Base-by-base conservation (phyloP, 495 filamentous ascomycete species). In the Emericellopsis terricola region DNA sequence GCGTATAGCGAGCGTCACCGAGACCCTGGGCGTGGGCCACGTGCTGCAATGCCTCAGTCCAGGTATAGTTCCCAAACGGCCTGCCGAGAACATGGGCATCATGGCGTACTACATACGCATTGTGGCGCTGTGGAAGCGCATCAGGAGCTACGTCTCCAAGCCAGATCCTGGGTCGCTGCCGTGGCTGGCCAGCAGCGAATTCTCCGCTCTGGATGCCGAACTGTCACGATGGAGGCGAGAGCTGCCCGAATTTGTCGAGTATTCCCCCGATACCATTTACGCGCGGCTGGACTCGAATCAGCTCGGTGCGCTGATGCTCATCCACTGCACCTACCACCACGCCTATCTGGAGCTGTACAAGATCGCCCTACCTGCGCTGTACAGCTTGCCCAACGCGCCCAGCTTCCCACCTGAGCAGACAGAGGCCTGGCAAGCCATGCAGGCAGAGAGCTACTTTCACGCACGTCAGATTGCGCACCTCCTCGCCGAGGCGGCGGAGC, bases 71-170 rank as follows among this genome's bases (percentile, higher is more conserved):
- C 33, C 33, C n/a, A 23, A 15, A 24, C 24, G 27, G 11, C 33
- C 33, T 10, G 21, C 33, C 4, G 33, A 15, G 13, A 35, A 35
- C 33, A 35, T 35, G 33, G 33, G 33, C n/a, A 35, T 35, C 13
- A 35, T 35, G 33, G 33, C 33, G 18, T 35, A 35, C 21, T 35
- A 35, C 33, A 35, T 35, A 13, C 33, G 33, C 9, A 23, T 35
- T 2, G 33, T 35, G 9, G 21, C 33, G n/a, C 33, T 35, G 11
- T 35, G 33, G 33, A 35, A 35, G 21, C 33, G 33, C 14, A 35
- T 35, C 6, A 23, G 24, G 2, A 35, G 18, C 16, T 33, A 33
- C n/a, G 13, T 30, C 15, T 6, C 9, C 16, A 21, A 3, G 8
- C 31, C 15, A 7, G 28, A 30, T 14, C 8, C 28, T 14, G 33